Evolutionary conservation across 2,329 filamentous ascomycete genomes (phyloP), one percentile per base, ranked within the genome.

Genomic region (Cladosporium sp.): DNA sequence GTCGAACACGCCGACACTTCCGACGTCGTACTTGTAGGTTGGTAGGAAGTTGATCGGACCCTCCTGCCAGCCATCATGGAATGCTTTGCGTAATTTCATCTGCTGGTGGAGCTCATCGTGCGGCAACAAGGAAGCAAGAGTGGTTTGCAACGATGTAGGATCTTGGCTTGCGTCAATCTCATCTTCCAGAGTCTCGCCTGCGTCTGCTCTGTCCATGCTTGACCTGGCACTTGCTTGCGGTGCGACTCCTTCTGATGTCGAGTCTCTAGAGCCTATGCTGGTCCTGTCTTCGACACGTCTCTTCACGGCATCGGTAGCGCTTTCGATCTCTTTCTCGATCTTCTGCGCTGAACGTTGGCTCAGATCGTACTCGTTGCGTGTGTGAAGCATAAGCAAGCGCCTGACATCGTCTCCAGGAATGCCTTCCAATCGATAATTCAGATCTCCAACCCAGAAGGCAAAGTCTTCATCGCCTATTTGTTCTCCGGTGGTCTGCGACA

Each of bases 11-110:
- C 92, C 92, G 36, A 97, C 87, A 34, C 91, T 96, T n/a, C 95
- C 95, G 32, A 97, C 84, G 74, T 99, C 96, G 72, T 99, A 99
- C 78, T 99, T 99, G 79, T 99, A 99, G 0, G 95, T 96, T 1
- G 95, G 95, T 18, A 98, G 77, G 74, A 99, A 99, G 1, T 87
- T 87, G 65, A 99, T 93, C 0, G 88, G 84, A 0, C 93, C 95
- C 82, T 99, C 95, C 60, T 86, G 85, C 93, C 95, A 99, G 1
- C 93, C 94, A 68, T 97, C 92, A 67, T 96, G 87, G 68, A 99
- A 96, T 0, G 89, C 88, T 75, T 91, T 95, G n/a, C 87, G 86
- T 47, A 87, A 81, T 70, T 85, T 87, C 71, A 96, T 93, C 67
- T 92, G 86, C 65, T 88, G 85, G 4, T 83, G 85, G 4, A 99